Evolutionary conservation across 371 early-diverging fungal genomes (phyloP).

Genomic region (Apophysomyces elegans): DNA sequence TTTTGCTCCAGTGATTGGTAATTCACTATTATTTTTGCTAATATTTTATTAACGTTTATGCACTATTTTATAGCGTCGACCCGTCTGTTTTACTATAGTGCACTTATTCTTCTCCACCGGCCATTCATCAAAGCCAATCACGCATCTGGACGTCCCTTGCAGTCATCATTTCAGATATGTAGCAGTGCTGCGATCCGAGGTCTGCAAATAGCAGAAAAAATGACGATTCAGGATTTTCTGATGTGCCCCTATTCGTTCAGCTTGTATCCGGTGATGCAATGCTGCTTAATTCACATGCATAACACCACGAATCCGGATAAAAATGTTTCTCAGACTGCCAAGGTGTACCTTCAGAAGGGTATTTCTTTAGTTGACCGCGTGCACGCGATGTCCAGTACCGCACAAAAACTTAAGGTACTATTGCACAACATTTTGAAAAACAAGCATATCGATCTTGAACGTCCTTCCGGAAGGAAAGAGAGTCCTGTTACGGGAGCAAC

Average conservation of each 20-base stretch:
- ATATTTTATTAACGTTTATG: not conserved
- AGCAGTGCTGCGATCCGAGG: conserved; percentile 50
- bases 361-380: conserved; percentile 35
- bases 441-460: conserved; percentile 36
- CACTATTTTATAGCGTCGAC: conserved; percentile 31
- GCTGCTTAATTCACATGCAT: conserved; percentile 50
- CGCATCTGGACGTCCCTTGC: conserved; percentile 29
- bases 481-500: not conserved
- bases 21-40: not conserved
- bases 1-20: conserved; percentile 49
- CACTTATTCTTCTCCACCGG: conserved; percentile 46
- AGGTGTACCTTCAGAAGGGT: conserved; percentile 38
- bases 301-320: conserved; percentile 44
- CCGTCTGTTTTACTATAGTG: conserved; percentile 43
- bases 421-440: conserved; percentile 44
- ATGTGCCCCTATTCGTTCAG: conserved; percentile 52
- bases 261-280: conserved; percentile 49
- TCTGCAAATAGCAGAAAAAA: conserved; percentile 41
- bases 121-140: conserved; percentile 43
- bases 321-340: conserved; percentile 38
- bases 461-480: not conserved
- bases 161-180: conserved; percentile 49
- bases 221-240: conserved; percentile 42
- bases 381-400: conserved; percentile 39
- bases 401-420: conserved; percentile 31